Evolutionary conservation across 1,284 basidiomycete species (phyloP).

Genomic region (Agroathelia rolfsii): DNA sequence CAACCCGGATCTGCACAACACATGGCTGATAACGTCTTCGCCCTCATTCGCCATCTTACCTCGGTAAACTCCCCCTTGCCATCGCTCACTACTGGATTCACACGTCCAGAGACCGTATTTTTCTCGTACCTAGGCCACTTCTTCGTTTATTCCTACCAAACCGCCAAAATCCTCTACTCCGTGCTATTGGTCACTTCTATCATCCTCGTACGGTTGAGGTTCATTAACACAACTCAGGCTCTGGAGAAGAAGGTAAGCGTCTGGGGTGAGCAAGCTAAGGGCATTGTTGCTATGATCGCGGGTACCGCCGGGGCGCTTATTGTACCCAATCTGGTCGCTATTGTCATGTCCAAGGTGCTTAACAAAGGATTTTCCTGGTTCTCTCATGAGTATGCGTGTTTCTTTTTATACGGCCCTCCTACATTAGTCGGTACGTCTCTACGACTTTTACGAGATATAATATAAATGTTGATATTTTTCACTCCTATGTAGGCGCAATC

Average conservation of each 20-base stretch:
- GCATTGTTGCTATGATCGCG: slow-evolving; percentile 31
- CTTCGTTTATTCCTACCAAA: slow-evolving; percentile 66
- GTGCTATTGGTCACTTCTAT: too few relatives aligned
- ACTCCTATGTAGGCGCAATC: too few relatives aligned
- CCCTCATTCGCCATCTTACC: slow-evolving; percentile 75
- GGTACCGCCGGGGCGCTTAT: slow-evolving; percentile 52
- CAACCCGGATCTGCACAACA: slow-evolving; percentile 65
- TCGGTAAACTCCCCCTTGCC: slow-evolving; percentile 57
- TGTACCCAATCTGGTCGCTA: slow-evolving; percentile 65
- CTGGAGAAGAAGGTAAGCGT: slow-evolving; percentile 25
- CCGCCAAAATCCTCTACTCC: slow-evolving; percentile 65
- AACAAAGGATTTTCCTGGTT: slow-evolving; percentile 75
- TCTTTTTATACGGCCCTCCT: slow-evolving; percentile 72
- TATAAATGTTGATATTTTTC: too few relatives aligned
- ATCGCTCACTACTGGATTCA: slow-evolving; percentile 43
- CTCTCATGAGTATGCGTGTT: slow-evolving; percentile 58
- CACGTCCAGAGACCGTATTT: slow-evolving; percentile 63
- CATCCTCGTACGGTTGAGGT: too few relatives aligned
- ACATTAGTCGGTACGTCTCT: slow-evolving; percentile 49
- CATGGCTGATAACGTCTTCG: slow-evolving; percentile 87
- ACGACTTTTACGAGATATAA: too few relatives aligned
- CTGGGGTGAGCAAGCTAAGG: slow-evolving; percentile 30
- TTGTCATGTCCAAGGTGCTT: too few relatives aligned
- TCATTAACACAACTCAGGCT: slow-evolving; percentile 24
- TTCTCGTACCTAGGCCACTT: slow-evolving; percentile 64